Percentiles rank a stretch among this genome's conserved stretches.
phyloP scores from a whole-genome alignment of 305 asterid genomes.

The Stenogyne calaminthoides region DNA sequence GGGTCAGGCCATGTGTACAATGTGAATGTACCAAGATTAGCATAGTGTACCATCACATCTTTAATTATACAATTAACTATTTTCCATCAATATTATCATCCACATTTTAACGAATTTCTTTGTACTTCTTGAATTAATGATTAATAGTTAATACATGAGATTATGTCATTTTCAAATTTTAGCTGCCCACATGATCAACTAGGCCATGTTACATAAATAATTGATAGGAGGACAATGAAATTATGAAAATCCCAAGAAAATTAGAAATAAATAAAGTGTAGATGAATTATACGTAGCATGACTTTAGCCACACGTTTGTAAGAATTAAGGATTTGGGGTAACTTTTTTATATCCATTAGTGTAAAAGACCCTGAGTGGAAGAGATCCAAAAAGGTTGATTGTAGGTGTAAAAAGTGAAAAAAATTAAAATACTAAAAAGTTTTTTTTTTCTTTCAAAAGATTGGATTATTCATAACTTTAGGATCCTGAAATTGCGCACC shows the following conservation, averaged over 20 bases:
- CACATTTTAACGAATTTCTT: slow-evolving; percentile 9
- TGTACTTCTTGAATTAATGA: not conserved
- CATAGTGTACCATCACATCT: not conserved
- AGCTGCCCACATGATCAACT: slow-evolving; percentile 37
- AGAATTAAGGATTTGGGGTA: slow-evolving; percentile 36
- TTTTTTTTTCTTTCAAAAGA: slow-evolving; percentile 18
- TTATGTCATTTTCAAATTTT: slow-evolving; percentile 42
- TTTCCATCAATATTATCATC: not conserved
- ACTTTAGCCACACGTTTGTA: slow-evolving; percentile 62
- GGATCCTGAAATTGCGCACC: slow-evolving; percentile 64
- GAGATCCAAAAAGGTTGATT: slow-evolving; percentile 35
- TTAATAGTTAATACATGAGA: slow-evolving; percentile 21
- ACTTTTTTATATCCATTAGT: slow-evolving; percentile 29
- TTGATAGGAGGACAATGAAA: slow-evolving; percentile 49
- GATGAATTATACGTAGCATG: slow-evolving; percentile 39
- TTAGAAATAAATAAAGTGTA: slow-evolving; percentile 3
- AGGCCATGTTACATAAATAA: slow-evolving; percentile 28
- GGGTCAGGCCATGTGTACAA: slow-evolving; percentile 24
- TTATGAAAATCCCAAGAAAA: slow-evolving; percentile 55
- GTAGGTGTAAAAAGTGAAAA: too few relatives aligned
- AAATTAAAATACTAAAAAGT: not conserved
- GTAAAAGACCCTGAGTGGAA: slow-evolving; percentile 30
- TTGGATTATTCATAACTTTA: slow-evolving; percentile 28
- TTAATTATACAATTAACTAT: not conserved
- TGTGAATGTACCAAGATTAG: slow-evolving; percentile 9